phyloP scores from a whole-genome alignment of 139 green algal genomes.

The Auxenochlorella protothecoides region DNA sequence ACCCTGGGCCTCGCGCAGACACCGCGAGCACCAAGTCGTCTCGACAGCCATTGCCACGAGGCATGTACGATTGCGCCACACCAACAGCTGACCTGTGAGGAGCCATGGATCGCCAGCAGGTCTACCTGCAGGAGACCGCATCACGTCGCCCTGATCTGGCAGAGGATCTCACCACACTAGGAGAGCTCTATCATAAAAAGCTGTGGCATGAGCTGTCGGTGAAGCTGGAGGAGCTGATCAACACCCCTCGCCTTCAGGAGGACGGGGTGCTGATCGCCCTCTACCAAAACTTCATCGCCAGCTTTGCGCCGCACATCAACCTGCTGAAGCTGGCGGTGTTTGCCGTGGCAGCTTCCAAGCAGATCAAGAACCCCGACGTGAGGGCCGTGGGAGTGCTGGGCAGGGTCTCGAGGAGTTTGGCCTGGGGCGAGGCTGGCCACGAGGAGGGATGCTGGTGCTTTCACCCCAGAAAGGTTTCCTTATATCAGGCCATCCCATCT shows the following conservation, averaged over 20 bases:
- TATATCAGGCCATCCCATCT: no score
- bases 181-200: conserved; percentile 75
- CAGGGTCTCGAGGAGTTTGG: no score
- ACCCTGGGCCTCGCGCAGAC: no score
- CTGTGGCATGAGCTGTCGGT: conserved; percentile 96
- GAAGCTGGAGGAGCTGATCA: conserved; percentile 58
- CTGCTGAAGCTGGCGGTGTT: conserved; percentile 84
- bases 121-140: conserved; percentile 44
- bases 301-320: conserved; percentile 90
- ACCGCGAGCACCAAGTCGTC: no score
- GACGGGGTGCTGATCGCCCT: conserved; percentile 44
- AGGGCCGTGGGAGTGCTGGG: neutral
- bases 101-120: conserved; percentile 26
- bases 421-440: no score
- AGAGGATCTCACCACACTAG: conserved; percentile 42
- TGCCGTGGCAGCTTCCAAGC: conserved; percentile 38
- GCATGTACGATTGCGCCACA: no score
- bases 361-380: conserved; percentile 15
- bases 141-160: conserved; percentile 36
- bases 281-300: conserved; percentile 80
- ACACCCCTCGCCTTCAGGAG: conserved; percentile 27
- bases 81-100: neutral
- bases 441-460: no score
- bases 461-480: no score
- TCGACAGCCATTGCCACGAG: no score